These are phyloP conservation scores for Mycena chlorophos DNA, from an alignment of 768 basidiomycete genomes.

Conservation along the genomic window DNA sequence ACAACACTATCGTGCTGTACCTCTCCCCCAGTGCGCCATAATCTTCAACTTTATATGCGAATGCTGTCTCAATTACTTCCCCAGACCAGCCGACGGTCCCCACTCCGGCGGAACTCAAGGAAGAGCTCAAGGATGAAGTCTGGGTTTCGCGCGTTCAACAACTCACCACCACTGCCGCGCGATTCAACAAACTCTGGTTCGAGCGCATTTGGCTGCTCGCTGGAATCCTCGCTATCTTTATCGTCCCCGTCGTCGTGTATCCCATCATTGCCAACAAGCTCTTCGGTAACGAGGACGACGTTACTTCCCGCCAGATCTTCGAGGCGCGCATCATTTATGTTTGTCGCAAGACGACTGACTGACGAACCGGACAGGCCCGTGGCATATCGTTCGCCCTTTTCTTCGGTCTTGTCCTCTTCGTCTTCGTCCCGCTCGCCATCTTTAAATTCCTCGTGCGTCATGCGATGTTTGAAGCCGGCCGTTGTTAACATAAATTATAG, in stretches of 20 bases:
- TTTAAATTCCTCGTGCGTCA: conserved; percentile 48
- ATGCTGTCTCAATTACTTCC: not conserved
- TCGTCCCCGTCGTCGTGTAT: conserved; percentile 42
- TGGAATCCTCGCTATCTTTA: conserved; percentile 41
- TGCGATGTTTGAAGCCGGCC: not conserved
- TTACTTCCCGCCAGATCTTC: conserved; percentile 7
- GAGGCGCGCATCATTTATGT: conserved; percentile 16
- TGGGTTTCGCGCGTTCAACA: conserved; percentile 46
- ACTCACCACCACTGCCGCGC: conserved; percentile 37
- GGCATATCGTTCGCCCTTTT: conserved; percentile 36
- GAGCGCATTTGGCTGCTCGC: conserved; percentile 45
- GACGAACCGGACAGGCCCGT: conserved; percentile 33
- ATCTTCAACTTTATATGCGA: conserved; percentile 1
- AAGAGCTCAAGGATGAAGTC: conserved; percentile 41
- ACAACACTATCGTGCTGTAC: conserved; percentile 32
- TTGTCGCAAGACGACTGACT: not conserved
- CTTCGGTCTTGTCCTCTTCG: conserved; percentile 39
- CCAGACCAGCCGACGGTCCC: not conserved
- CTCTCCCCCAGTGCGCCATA: conserved; percentile 33
- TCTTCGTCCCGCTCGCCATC: conserved; percentile 41
- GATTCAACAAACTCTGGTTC: conserved; percentile 44
- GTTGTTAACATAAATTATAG: conserved; percentile 28
- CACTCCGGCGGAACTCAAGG: not conserved
- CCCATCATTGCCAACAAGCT: conserved; percentile 32
- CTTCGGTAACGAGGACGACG: conserved; percentile 23